These are phyloP conservation scores for Taphrina flavorubra DNA, from an alignment of 1,139 yeast genomes.

Conservation along the genomic window DNA sequence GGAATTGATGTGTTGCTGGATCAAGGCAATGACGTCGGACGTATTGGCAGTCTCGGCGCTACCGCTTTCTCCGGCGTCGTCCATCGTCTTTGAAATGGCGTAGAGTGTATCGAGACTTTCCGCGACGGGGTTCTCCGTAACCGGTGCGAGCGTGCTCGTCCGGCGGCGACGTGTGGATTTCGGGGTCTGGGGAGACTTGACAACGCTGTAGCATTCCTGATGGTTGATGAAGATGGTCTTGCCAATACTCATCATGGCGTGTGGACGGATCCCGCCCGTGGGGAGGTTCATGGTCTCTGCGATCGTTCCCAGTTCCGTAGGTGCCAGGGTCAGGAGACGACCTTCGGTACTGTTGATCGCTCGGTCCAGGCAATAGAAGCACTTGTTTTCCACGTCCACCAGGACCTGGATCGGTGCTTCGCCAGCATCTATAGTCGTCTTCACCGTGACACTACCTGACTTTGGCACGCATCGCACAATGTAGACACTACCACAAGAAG, in stretches of 20 bases:
- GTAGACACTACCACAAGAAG: slow-evolving; percentile 19
- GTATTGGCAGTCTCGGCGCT: slow-evolving; percentile 11
- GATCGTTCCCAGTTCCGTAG: slow-evolving; percentile 35
- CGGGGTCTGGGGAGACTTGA: slow-evolving; percentile 19
- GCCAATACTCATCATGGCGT: slow-evolving; percentile 9
- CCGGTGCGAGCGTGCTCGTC: slow-evolving; percentile 21
- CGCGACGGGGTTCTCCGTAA: slow-evolving; percentile 28
- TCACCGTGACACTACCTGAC: not conserved
- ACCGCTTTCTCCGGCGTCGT: not conserved
- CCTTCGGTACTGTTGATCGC: not conserved
- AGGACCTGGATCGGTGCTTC: slow-evolving; percentile 13
- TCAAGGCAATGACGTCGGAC: slow-evolving; percentile 7
- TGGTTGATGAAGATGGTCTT: slow-evolving; percentile 14
- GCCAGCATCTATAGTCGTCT: slow-evolving; percentile 21
- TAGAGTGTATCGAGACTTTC: slow-evolving; percentile 27
- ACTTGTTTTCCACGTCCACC: slow-evolving; percentile 27
- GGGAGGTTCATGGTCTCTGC: slow-evolving; percentile 13
- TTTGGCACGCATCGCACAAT: slow-evolving; percentile 20
- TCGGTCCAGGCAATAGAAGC: slow-evolving; percentile 31
- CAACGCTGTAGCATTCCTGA: slow-evolving; percentile 7
- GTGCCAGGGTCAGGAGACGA: slow-evolving; percentile 28
- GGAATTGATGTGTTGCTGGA: slow-evolving; percentile 14
- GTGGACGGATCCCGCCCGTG: slow-evolving; percentile 15
- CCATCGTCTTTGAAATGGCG: slow-evolving; percentile 23
- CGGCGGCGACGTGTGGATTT: slow-evolving; percentile 33